Evolutionary conservation across 495 filamentous ascomycete genomes (phyloP), one percentile per base, ranked within the genome.

Genomic region (Podospora pseudoanserina): DNA sequence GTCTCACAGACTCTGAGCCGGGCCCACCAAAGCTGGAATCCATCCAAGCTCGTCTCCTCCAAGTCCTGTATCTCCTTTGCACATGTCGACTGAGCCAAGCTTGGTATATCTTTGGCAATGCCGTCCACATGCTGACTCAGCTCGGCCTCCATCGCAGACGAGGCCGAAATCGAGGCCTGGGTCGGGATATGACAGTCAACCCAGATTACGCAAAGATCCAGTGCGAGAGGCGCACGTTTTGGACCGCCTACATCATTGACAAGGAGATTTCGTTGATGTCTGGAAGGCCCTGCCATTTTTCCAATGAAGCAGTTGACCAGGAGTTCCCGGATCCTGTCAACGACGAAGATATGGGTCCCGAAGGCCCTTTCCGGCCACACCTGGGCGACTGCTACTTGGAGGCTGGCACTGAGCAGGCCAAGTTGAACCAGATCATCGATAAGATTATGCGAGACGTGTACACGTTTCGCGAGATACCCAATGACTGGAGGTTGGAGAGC

Each of bases 221-320:
- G 28, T 75, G 76, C 64, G 70, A 68, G n/a, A 87, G 85, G 66
- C 83, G 86, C 4, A 82, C 84, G 5, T 86, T 89, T 28, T 88
- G 86, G 86, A 82, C 83, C 49, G 82, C 80, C 2, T 86, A 85
- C 69, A 81, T 82, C 28, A 69, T 88, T 16, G 86, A 88, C 72
- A 86, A 83, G 70, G 85, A 88, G 68, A 75, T 88, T n/a, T 84
- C 82, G 65, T 77, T 84, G 57, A 80, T 86, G 71, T 81, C 85
- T 63, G 86, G 86, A 1, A 73, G 85, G 16, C 86, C 86, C 7
- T 71, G 79, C n/a, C 66, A 84, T n/a, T 77, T 86, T 18, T 82
- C 81, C 70, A 81, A 84, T 39, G 84, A 85, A 49, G 81, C 83
- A 59, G 81, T 85, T 55, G 84, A 86, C 61, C 86, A 88, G 60